A percentile compares a stretch with the other conserved stretches of the same genome.
These are phyloP conservation scores for Fusarium veterinarium DNA, from an alignment of 2,329 filamentous ascomycete species.

Conservation along the genomic window DNA sequence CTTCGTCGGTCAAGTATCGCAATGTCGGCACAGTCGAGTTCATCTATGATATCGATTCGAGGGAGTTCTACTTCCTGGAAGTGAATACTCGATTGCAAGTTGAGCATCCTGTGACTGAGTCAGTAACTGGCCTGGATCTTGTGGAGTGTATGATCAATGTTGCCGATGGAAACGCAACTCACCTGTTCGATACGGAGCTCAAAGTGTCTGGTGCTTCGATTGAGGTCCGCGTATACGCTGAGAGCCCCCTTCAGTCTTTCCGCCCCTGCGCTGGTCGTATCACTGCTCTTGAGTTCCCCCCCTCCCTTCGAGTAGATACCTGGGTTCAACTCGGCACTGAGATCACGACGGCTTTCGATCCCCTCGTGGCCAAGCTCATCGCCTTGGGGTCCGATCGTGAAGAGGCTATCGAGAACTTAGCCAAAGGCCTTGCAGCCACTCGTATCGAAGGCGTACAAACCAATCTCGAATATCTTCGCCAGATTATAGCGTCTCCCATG, in stretches of 20 bases:
- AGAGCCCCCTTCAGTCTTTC: conserved; percentile 68
- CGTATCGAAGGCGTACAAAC: conserved; percentile 49
- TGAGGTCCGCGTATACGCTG: conserved; percentile 56
- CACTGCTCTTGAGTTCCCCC: conserved; percentile 67
- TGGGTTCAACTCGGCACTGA: conserved; percentile 76
- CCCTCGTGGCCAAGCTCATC: conserved; percentile 81
- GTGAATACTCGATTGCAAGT: conserved; percentile 63
- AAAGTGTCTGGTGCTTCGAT: conserved; percentile 48
- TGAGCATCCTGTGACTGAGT: conserved; percentile 71
- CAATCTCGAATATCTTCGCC: conserved; percentile 50
- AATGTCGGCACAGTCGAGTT: conserved; percentile 60
- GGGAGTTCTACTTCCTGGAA: conserved; percentile 59
- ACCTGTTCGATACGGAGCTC: conserved; percentile 25
- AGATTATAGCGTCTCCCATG: conserved; percentile 44
- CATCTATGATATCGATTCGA: conserved; percentile 53
- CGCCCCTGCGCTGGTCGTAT: conserved; percentile 69
- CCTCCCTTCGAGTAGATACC: conserved; percentile 68
- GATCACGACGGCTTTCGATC: conserved; percentile 80
- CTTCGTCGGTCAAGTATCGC: conserved; percentile 52
- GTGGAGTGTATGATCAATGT: conserved; percentile 64
- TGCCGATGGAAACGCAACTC: conserved; percentile 30
- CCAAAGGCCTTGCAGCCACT: conserved; percentile 66
- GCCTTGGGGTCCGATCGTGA: conserved; percentile 69
- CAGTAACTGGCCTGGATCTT: conserved; percentile 79
- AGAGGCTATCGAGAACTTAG: conserved; percentile 72